Percentiles rank a stretch among this genome's conserved stretches.
Evolutionary conservation across 2,329 filamentous ascomycete species (phyloP).

Genomic region (Fonsecaea monophora): DNA sequence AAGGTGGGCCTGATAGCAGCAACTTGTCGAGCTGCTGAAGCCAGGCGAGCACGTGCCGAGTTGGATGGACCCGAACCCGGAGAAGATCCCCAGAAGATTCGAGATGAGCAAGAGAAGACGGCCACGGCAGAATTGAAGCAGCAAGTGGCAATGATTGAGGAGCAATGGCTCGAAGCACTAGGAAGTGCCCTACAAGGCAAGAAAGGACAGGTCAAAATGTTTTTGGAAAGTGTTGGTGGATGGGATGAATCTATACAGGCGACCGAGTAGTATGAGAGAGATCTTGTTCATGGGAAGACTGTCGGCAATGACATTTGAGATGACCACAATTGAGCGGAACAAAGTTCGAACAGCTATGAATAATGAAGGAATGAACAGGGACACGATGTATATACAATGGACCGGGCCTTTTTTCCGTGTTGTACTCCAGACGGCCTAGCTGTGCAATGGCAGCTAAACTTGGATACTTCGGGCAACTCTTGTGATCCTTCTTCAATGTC

Average conservation of each 20-base stretch:
- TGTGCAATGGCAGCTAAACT: no score
- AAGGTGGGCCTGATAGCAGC: conserved; percentile 77
- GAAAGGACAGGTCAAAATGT: conserved; percentile 75
- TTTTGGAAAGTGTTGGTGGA: conserved; percentile 77
- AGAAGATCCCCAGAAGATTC: conserved; percentile 51
- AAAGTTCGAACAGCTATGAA: conserved; percentile 8
- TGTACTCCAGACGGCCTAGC: neutral
- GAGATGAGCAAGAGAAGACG: conserved; percentile 69
- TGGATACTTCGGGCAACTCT: no score
- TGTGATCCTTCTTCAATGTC: no score
- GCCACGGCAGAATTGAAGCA: conserved; percentile 90
- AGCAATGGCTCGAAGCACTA: conserved; percentile 88
- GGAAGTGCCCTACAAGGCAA: conserved; percentile 76
- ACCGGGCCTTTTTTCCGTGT: neutral
- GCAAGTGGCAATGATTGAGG: conserved; percentile 87
- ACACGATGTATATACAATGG: neutral
- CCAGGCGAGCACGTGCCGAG: conserved; percentile 61
- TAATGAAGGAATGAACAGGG: conserved; percentile 18
- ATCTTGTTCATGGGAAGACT: neutral
- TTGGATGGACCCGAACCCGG: conserved; percentile 28
- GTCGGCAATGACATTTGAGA: neutral
- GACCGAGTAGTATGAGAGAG: conserved; percentile 5
- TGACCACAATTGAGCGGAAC: conserved; percentile 14
- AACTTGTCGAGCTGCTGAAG: conserved; percentile 70
- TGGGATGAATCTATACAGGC: conserved; percentile 71